Percentiles rank a stretch among this genome's conserved stretches.
Conservation (phyloP, 2,329 filamentous ascomycete species). For the Monosporascus sp. region DNA sequence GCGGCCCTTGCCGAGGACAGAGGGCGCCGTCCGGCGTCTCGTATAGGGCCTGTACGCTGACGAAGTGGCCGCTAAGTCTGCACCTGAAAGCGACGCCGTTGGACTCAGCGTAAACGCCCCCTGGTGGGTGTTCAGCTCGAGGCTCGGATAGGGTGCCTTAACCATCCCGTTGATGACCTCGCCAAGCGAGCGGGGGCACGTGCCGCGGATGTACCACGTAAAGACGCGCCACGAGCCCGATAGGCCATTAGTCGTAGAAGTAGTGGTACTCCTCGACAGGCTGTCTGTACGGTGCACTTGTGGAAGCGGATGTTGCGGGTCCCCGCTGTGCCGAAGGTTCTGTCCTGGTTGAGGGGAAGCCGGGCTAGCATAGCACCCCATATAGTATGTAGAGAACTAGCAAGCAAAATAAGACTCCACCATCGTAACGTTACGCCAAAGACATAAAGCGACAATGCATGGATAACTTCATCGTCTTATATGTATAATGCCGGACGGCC, state of each 20-base stretch:
- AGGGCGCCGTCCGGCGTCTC: slow-evolving; percentile 39
- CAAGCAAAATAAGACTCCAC: not conserved
- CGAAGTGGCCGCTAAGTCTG: slow-evolving; percentile 33
- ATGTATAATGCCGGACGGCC: too few relatives aligned
- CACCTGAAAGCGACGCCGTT: slow-evolving; percentile 39
- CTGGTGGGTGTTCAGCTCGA: slow-evolving; percentile 29
- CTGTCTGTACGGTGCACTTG: slow-evolving; percentile 42
- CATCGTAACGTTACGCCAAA: too few relatives aligned
- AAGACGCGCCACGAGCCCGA: slow-evolving; percentile 41
- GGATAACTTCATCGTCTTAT: too few relatives aligned
- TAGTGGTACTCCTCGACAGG: slow-evolving; percentile 43
- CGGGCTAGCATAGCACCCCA: slow-evolving; percentile 1
- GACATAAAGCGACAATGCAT: too few relatives aligned
- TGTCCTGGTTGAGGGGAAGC: slow-evolving; percentile 6
- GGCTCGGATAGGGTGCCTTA: slow-evolving; percentile 39
- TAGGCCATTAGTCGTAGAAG: slow-evolving; percentile 42
- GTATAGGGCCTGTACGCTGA: slow-evolving; percentile 40
- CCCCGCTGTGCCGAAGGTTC: slow-evolving; percentile 9
- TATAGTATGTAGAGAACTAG: not conserved
- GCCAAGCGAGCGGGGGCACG: slow-evolving; percentile 41
- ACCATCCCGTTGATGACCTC: slow-evolving; percentile 41
- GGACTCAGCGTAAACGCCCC: slow-evolving; percentile 23
- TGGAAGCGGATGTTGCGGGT: slow-evolving; percentile 32
- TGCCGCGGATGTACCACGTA: slow-evolving; percentile 39
- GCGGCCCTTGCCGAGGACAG: slow-evolving; percentile 38